phyloP scores from a whole-genome alignment of 192 early-diverging fungal genomes.

The Diversispora eburnea region DNA sequence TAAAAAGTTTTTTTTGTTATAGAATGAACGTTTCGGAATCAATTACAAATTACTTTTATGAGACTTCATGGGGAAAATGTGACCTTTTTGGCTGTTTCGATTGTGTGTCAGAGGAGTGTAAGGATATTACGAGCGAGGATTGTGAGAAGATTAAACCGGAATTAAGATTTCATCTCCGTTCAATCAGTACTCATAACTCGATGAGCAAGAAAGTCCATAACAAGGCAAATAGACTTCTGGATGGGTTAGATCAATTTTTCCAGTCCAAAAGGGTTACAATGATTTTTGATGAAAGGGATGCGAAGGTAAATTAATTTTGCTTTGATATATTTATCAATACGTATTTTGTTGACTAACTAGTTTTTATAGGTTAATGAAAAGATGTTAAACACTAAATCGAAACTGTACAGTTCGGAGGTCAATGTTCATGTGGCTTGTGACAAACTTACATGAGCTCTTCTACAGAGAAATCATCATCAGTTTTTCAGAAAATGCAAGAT shows the following conservation, averaged over 20 bases:
- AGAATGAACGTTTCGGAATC: neutral
- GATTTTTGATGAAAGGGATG: neutral
- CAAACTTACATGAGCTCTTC: neutral
- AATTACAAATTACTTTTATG: slow-evolving; percentile 12
- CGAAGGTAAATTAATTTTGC: slow-evolving; percentile 15
- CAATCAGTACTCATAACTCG: slow-evolving; percentile 15
- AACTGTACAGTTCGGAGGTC: slow-evolving; percentile 5
- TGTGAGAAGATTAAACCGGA: neutral
- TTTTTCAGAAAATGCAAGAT: neutral
- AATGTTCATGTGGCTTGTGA: neutral
- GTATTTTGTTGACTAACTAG: neutral
- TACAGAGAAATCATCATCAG: too few species aligned
- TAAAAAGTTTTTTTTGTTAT: neutral
- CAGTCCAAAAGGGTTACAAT: slow-evolving; percentile 11
- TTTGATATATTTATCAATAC: slow-evolving; percentile 8
- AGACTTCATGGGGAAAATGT: neutral
- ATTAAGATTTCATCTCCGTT: neutral
- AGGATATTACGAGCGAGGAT: slow-evolving; percentile 1
- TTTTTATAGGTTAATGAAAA: slow-evolving; percentile 12
- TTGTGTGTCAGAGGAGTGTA: neutral
- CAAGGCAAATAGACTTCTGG: neutral
- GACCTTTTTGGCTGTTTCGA: slow-evolving; percentile 5
- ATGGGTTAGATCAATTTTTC: slow-evolving; percentile 6
- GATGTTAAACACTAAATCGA: neutral
- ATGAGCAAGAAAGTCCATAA: slow-evolving; percentile 6